Conservation (phyloP, 495 filamentous ascomycete species). For the Thermothielavioides terrestris region DNA sequence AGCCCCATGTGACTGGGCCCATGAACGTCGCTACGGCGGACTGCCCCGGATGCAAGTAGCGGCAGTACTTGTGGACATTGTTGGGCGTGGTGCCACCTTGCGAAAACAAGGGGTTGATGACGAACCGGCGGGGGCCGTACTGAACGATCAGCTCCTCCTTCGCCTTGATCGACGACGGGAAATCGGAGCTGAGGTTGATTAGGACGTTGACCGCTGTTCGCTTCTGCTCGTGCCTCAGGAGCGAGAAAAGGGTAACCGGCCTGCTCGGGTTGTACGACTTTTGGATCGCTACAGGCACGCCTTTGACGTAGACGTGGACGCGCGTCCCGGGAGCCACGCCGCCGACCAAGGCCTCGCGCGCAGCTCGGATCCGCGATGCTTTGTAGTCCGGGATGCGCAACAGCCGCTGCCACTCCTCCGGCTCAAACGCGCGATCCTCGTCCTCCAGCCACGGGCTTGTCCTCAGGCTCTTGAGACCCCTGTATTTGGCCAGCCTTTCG, state of each 20-base stretch:
- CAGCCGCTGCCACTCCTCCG: constrained; percentile 79
- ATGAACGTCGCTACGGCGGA: constrained; percentile 88
- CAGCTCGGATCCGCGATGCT: constrained; percentile 60
- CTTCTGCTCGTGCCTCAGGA: constrained; percentile 93
- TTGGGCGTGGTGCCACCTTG: constrained; percentile 77
- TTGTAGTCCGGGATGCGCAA: constrained; percentile 79
- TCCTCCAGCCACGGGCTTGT: constrained; percentile 79
- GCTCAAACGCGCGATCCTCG: constrained; percentile 76
- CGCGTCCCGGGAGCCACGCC: constrained; percentile 76
- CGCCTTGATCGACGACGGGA: constrained; percentile 64
- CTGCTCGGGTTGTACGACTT: constrained; percentile 43
- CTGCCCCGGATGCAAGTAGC: constrained; percentile 82
- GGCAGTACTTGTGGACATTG: constrained; percentile 92
- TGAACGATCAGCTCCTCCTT: constrained; percentile 88
- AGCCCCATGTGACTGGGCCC: constrained; percentile 85
- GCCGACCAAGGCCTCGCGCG: constrained; percentile 74
- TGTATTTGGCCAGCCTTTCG: constrained; percentile 75
- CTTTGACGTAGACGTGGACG: constrained; percentile 70
- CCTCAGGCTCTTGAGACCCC: constrained; percentile 82
- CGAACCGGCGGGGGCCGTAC: constrained; percentile 73
- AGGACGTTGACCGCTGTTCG: constrained; percentile 77
- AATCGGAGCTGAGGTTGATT: constrained; percentile 67
- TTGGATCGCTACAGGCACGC: constrained; percentile 54
- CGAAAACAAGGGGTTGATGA: constrained; percentile 87
- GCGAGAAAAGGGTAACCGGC: constrained; percentile 67